Conservation (phyloP, 495 filamentous ascomycete species). For the Evernia prunastri region DNA sequence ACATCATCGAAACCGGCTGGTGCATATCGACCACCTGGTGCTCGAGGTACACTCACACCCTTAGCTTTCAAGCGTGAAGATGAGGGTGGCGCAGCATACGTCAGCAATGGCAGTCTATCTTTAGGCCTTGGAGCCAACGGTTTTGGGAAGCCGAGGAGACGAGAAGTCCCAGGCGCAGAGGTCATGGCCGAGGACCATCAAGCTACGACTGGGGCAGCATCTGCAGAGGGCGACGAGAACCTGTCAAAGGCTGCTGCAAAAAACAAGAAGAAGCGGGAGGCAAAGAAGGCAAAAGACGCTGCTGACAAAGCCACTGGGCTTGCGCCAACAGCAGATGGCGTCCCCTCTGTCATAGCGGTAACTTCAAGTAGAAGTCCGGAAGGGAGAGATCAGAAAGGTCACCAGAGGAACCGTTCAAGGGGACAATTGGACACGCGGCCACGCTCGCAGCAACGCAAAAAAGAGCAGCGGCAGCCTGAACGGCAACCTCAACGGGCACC, state of each 20-base stretch:
- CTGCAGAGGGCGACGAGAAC: constrained; percentile 57
- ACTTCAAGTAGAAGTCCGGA: constrained; percentile 55
- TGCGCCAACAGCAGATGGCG: constrained; percentile 32
- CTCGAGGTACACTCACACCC: constrained; percentile 79
- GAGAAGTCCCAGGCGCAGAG: constrained; percentile 76
- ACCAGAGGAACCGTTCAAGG: constrained; percentile 56
- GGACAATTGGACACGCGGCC: constrained; percentile 37
- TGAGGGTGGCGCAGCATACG: constrained; percentile 85
- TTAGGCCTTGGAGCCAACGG: constrained; percentile 57
- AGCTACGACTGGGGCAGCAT: constrained; percentile 43
- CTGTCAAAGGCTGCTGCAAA: constrained; percentile 84
- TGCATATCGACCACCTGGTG: constrained; percentile 94
- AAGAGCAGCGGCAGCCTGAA: constrained; percentile 27
- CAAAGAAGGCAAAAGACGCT: constrained; percentile 83
- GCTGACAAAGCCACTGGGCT: constrained; percentile 46
- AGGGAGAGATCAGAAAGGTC: constrained; percentile 46
- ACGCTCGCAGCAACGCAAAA: constrained; percentile 35
- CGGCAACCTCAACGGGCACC: constrained; percentile 14
- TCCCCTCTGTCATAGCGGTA: constrained; percentile 8
- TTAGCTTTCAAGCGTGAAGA: constrained; percentile 97
- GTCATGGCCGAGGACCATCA: constrained; percentile 51
- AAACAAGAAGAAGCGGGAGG: constrained; percentile 98
- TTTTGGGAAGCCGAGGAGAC: constrained; percentile 65
- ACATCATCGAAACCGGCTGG: constrained; percentile 91
- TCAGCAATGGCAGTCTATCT: constrained; percentile 67